phyloP scores from a whole-genome alignment of 176 grass and related monocot species.

The Musa beccarii region DNA sequence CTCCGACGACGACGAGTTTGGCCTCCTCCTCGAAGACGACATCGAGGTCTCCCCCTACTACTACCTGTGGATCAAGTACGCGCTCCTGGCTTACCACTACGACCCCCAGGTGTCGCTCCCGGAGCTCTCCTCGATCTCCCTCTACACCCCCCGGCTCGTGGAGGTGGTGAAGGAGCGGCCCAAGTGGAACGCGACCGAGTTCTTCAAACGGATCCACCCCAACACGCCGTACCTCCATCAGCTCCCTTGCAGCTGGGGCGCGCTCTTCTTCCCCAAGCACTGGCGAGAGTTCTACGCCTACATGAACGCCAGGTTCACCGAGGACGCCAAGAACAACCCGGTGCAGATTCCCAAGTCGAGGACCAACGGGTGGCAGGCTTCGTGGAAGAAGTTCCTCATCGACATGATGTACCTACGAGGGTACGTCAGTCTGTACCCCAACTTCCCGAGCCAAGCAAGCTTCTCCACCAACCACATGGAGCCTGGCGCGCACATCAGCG shows the following conservation, averaged over 20 bases:
- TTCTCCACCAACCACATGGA: conserved; percentile 99
- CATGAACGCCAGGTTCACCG: conserved; percentile 73
- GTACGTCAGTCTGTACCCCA: conserved; percentile 76
- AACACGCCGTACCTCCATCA: conserved; percentile 99
- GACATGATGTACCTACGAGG: conserved; percentile 99
- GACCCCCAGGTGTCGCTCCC: conserved; percentile 62
- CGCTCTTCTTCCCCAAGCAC: conserved; percentile 97
- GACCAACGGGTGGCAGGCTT: conserved; percentile 95
- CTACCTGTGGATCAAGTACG: conserved; percentile 97
- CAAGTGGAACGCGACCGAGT: conserved; percentile 64
- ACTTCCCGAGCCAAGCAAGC: conserved; percentile 84
- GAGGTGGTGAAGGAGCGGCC: conserved; percentile 90
- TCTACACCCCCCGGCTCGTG: conserved; percentile 83
- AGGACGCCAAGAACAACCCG: conserved; percentile 79
- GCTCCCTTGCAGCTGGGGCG: conserved; percentile 97
- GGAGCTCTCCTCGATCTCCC: conserved; percentile 82
- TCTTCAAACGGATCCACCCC: conserved; percentile 55
- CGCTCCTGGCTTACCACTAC: conserved; percentile 73
- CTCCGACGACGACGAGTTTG: conserved; percentile 64
- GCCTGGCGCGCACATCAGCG: conserved; percentile 89
- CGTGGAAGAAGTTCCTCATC: conserved; percentile 98
- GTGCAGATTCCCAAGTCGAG: conserved; percentile 85
- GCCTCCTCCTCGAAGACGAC: conserved; percentile 89
- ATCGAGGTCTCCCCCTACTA: conserved; percentile 98
- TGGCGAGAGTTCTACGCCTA: conserved; percentile 99